These are phyloP conservation scores for Populus euphratica DNA, from an alignment of 345 rosid genomes.

Conservation along the genomic window DNA sequence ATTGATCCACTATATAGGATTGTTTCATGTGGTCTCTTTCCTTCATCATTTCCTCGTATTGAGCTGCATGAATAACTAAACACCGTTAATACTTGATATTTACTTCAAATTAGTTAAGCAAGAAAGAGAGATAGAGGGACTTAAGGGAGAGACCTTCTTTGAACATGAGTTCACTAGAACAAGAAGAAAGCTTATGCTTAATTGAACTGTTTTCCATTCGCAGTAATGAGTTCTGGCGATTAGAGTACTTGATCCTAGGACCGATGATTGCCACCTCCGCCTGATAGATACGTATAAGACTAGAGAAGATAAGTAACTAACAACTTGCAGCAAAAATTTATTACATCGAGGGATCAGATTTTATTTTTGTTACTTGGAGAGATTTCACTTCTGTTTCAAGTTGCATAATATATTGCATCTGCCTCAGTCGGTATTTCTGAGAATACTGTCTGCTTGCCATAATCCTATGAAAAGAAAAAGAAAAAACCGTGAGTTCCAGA, in stretches of 20 bases:
- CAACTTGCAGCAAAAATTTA: not conserved
- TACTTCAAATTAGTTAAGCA: not conserved
- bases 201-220: conserved; percentile 2
- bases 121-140: not conserved
- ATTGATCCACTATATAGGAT: not conserved
- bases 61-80: conserved; percentile 14
- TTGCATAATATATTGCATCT: conserved; percentile 15
- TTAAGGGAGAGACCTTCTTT: conserved; percentile 16
- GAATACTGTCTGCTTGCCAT: conserved; percentile 25
- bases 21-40: conserved; percentile 21
- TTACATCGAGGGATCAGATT: not conserved
- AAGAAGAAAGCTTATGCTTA: conserved; percentile 4
- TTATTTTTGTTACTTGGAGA: conserved; percentile 21
- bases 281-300: conserved; percentile 1
- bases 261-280: conserved; percentile 7
- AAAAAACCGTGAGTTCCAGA: not conserved
- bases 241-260: conserved; percentile 7
- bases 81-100: not conserved
- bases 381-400: conserved; percentile 21
- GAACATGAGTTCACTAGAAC: conserved; percentile 5
- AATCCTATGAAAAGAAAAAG: conserved; percentile 3
- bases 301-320: not conserved
- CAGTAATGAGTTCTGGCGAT: not conserved
- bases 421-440: conserved; percentile 20
- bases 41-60: conserved; percentile 26